Conservation (phyloP, 371 early-diverging fungal species). For the Batkoa obscura region DNA sequence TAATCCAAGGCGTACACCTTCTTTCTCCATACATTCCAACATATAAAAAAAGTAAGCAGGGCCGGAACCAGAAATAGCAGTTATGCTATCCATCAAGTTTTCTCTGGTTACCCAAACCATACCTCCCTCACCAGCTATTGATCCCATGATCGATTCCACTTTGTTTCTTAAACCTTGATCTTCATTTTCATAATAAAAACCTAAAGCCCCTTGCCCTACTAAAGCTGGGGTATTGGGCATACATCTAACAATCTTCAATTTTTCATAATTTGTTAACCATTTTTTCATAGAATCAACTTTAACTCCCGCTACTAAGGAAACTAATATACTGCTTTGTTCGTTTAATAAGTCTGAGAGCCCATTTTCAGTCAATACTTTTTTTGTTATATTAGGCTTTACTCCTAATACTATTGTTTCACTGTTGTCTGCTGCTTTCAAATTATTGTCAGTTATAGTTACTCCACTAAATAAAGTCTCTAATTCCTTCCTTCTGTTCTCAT, state of each 20-base stretch:
- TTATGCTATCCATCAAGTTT: conserved; percentile 64
- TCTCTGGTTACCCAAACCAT: conserved; percentile 66
- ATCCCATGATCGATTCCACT: conserved; percentile 39
- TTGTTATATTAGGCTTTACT: conserved; percentile 77
- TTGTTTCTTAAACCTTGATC: conserved; percentile 28
- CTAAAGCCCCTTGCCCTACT: conserved; percentile 71
- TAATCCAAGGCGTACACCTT: conserved; percentile 62
- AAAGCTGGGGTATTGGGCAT: conserved; percentile 94
- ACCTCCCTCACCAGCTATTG: conserved; percentile 43
- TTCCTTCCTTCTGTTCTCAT: conserved; percentile 35
- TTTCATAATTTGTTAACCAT: conserved; percentile 31
- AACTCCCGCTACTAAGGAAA: conserved; percentile 84
- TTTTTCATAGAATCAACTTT: conserved; percentile 41
- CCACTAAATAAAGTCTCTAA: conserved; percentile 38
- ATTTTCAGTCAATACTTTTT: conserved; percentile 33
- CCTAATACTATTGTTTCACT: conserved; percentile 69
- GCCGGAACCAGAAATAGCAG: conserved; percentile 70
- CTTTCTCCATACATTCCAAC: conserved; percentile 76
- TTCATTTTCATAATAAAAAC: conserved; percentile 44
- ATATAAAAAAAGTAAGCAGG: conserved; percentile 89
- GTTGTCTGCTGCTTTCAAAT: conserved; percentile 21
- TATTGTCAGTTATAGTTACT: conserved; percentile 14
- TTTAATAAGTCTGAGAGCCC: conserved; percentile 18
- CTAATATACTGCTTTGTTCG: conserved; percentile 19
- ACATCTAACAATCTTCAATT: conserved; percentile 49